phyloP scores from a whole-genome alignment of 2,329 filamentous ascomycete genomes.

The Graphiopsis chlorocephala region DNA sequence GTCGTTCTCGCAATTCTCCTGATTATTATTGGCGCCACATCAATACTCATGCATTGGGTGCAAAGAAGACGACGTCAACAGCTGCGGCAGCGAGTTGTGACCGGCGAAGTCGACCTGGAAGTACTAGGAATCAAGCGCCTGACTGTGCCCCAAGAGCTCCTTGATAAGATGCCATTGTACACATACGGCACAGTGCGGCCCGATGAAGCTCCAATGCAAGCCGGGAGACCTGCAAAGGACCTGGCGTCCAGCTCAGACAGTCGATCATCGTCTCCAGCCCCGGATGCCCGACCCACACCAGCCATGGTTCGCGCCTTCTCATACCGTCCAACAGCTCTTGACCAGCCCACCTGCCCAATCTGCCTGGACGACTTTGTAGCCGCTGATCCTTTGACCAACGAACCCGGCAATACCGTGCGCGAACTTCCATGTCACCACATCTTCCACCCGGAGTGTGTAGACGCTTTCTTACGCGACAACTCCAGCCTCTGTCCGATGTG shows the following conservation, averaged over 20 bases:
- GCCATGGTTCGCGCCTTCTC: constrained; percentile 22
- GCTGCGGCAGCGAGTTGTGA: constrained; percentile 67
- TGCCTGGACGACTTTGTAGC: constrained; percentile 76
- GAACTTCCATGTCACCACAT: constrained; percentile 89
- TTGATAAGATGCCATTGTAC: constrained; percentile 75
- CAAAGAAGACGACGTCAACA: constrained; percentile 68
- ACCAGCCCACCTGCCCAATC: constrained; percentile 84
- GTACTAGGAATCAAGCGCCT: constrained; percentile 79
- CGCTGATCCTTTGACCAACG: constrained; percentile 15
- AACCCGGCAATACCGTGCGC: constrained; percentile 61
- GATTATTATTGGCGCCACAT: constrained; percentile 64
- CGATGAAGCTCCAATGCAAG: background rate
- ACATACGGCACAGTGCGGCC: constrained; percentile 54
- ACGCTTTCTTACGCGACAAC: constrained; percentile 72
- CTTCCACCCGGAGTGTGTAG: constrained; percentile 89
- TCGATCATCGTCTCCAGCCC: constrained; percentile 18
- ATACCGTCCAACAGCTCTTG: constrained; percentile 40
- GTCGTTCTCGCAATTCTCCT: constrained; percentile 70
- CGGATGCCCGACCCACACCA: constrained; percentile 17
- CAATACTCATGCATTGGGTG: constrained; percentile 70
- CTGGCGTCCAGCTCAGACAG: constrained; percentile 15
- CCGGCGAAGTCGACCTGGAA: constrained; percentile 82
- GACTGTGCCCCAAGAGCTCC: constrained; percentile 68
- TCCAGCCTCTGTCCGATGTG: constrained; percentile 90
- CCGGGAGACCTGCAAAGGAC: constrained; percentile 11